Conservation (phyloP, 2,329 filamentous ascomycete genomes). For the Fusarium sp. region DNA sequence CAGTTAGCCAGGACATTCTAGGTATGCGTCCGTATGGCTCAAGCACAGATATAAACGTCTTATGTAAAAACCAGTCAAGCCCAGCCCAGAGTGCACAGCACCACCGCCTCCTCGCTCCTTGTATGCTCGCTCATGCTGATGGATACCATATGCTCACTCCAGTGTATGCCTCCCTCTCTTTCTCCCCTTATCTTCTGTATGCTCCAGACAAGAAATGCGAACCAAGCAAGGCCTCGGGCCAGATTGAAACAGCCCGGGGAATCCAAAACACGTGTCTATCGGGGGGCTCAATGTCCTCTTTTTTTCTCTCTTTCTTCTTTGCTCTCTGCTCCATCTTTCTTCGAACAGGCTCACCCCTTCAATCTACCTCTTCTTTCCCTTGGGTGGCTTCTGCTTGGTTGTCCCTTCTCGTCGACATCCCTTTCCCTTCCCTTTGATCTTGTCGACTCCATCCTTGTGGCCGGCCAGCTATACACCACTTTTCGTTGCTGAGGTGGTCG, state of each 20-base stretch:
- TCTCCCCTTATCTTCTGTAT: constrained; percentile 9
- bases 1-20: constrained; percentile 24
- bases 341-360: neutral
- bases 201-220: constrained; percentile 31
- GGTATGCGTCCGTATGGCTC: constrained; percentile 17
- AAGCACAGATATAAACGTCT: constrained; percentile 24
- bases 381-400: neutral
- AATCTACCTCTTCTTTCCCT: neutral
- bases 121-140: constrained; percentile 25
- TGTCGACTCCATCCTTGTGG: constrained; percentile 11
- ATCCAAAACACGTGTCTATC: constrained; percentile 40
- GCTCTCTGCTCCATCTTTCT: constrained; percentile 2
- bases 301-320: constrained; percentile 17
- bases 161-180: constrained; percentile 11
- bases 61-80: constrained; percentile 8
- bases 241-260: constrained; percentile 24
- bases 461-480: constrained; percentile 26
- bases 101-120: constrained; percentile 6
- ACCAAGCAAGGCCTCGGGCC: constrained; percentile 31
- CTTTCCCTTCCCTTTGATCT: neutral
- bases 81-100: constrained; percentile 8
- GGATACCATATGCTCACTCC: constrained; percentile 18
- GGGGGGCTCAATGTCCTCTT: constrained; percentile 12
- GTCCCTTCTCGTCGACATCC: constrained; percentile 3
- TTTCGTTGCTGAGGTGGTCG: constrained; percentile 11